These are phyloP conservation scores for Oleoguttula mirabilis DNA, from an alignment of 495 filamentous ascomycete genomes.

Conservation along the genomic window DNA sequence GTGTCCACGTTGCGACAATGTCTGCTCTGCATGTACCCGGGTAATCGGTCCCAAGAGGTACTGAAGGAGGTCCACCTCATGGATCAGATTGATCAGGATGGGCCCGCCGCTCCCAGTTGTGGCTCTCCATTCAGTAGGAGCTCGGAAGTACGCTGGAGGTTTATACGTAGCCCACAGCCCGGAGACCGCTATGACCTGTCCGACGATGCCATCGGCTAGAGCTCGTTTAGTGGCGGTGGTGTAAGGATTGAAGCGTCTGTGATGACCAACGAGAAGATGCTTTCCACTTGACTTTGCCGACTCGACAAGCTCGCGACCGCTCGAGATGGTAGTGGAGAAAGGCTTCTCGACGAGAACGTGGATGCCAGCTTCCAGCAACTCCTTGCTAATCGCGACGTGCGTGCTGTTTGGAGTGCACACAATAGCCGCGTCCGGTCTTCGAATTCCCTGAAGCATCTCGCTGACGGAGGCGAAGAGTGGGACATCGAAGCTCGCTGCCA, in stretches of 20 bases:
- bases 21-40: slow-evolving; percentile 40
- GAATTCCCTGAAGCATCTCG: slow-evolving; percentile 32
- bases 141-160: slow-evolving; percentile 39
- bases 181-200: slow-evolving; percentile 40
- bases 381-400: slow-evolving; percentile 40
- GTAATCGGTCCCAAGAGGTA: slow-evolving; percentile 44
- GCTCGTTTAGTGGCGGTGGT: slow-evolving; percentile 38
- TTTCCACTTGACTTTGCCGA: slow-evolving; percentile 19
- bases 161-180: slow-evolving; percentile 46
- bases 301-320: slow-evolving; percentile 28
- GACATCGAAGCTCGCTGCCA: slow-evolving; percentile 26
- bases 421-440: slow-evolving; percentile 42
- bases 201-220: slow-evolving; percentile 33
- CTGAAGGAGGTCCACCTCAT: slow-evolving; percentile 49
- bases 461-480: slow-evolving; percentile 30
- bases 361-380: slow-evolving; percentile 38
- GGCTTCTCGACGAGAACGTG: slow-evolving; percentile 50
- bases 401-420: slow-evolving; percentile 50
- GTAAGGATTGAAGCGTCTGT: slow-evolving; percentile 50
- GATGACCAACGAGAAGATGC: slow-evolving; percentile 46
- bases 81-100: slow-evolving; percentile 47
- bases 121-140: slow-evolving; percentile 37
- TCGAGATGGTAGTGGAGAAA: slow-evolving; percentile 37
- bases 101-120: slow-evolving; percentile 36
- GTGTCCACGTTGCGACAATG: slow-evolving; percentile 33